Conservation (phyloP, 305 asterid genomes). For the Fraxinus baroniana region DNA sequence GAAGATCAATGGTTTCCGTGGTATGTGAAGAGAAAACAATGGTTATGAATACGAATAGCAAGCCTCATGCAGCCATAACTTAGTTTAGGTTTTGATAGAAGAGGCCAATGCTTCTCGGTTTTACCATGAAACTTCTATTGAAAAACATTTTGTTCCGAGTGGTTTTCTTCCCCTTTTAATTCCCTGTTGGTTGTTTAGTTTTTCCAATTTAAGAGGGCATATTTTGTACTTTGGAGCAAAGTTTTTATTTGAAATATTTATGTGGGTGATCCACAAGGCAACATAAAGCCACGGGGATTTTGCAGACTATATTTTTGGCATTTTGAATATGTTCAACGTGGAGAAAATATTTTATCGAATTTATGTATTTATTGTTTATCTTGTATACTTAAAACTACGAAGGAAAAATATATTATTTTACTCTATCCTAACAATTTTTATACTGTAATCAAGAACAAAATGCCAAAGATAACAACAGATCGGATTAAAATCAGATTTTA, state of each 20-base stretch:
- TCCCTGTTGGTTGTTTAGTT: neutral
- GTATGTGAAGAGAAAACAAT: constrained; percentile 30
- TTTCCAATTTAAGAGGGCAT: constrained; percentile 5
- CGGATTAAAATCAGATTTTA: too few relatives aligned
- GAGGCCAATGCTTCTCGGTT: constrained; percentile 33
- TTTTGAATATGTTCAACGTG: neutral
- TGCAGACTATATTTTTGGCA: neutral
- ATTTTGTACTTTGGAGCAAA: neutral
- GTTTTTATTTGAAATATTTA: constrained; percentile 7
- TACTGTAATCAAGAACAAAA: neutral
- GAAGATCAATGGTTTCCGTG: constrained; percentile 40
- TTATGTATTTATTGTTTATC: neutral
- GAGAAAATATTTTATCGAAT: neutral
- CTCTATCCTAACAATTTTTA: neutral
- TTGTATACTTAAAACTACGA: neutral
- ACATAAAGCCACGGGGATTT: neutral
- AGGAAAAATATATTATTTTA: neutral
- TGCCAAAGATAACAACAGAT: too few relatives aligned
- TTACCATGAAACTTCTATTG: constrained; percentile 2
- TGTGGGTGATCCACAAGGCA: neutral
- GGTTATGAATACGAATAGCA: constrained; percentile 17
- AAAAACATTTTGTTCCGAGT: neutral
- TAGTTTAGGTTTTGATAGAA: constrained; percentile 18
- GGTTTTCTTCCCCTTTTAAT: neutral
- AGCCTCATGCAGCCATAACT: constrained; percentile 10